A percentile compares a stretch with the other conserved stretches of the same genome.
Evolutionary conservation across 345 rosid genomes (phyloP).

Genomic region (Eutrema japonicum): DNA sequence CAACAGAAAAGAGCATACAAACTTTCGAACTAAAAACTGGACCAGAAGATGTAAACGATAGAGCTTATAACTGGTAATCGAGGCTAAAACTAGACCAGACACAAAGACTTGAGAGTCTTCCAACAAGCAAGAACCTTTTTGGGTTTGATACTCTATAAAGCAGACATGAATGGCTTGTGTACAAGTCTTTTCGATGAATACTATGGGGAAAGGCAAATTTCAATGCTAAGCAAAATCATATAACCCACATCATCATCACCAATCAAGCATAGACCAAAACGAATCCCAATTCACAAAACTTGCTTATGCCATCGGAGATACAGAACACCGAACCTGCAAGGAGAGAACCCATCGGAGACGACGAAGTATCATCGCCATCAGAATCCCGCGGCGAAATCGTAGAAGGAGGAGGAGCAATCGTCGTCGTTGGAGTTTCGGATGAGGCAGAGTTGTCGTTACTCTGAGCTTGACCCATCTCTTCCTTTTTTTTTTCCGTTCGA

Average conservation of each 20-base stretch:
- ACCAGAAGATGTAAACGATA: background rate
- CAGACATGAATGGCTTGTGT: too few relatives aligned
- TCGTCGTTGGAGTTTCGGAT: conserved; percentile 33
- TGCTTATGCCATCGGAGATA: background rate
- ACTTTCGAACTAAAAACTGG: background rate
- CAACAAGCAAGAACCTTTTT: background rate
- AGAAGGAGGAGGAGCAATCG: conserved; percentile 2
- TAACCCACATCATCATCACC: background rate
- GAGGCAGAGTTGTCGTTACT: conserved; percentile 38
- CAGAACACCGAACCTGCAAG: conserved; percentile 51
- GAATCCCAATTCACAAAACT: background rate
- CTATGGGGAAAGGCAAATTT: background rate
- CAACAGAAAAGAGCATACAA: background rate
- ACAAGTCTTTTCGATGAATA: background rate
- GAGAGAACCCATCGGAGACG: conserved; percentile 60
- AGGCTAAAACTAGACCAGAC: background rate
- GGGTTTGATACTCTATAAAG: too few relatives aligned
- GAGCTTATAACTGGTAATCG: conserved; percentile 4
- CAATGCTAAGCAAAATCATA: background rate
- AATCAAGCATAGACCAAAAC: conserved; percentile 11
- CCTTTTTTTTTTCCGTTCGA: background rate
- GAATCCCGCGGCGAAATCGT: conserved; percentile 31
- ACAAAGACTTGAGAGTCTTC: conserved; percentile 4
- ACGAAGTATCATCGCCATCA: conserved; percentile 27
- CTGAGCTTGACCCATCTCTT: conserved; percentile 64